Conservation (phyloP, 2,329 filamentous ascomycete species). For the Hypomyces rosellus region DNA sequence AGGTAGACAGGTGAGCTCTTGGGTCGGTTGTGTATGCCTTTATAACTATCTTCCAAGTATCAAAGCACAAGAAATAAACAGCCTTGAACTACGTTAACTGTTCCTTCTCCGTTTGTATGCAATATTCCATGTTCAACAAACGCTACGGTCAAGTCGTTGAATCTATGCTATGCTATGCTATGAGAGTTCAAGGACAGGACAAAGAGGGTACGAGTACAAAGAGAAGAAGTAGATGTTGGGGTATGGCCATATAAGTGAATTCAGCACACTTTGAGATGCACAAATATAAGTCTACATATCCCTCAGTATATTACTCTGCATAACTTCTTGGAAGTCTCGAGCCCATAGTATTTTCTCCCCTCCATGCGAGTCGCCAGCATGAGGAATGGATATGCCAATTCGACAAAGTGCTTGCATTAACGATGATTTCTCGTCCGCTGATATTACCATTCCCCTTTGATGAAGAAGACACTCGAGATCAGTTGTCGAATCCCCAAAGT, state of each 20-base stretch:
- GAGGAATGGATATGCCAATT: conserved; percentile 32
- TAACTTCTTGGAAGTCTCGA: conserved; percentile 37
- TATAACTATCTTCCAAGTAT: no score
- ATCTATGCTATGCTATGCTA: background rate
- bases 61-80: background rate
- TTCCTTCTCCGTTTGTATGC: background rate
- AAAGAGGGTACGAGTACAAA: no score
- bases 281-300: background rate
- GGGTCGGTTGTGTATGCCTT: no score
- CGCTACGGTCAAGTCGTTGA: background rate
- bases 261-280: no score
- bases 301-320: conserved; percentile 24
- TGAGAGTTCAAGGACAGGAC: background rate
- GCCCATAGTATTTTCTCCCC: conserved; percentile 33
- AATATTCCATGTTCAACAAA: background rate
- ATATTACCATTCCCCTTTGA: conserved; percentile 41
- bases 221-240: no score
- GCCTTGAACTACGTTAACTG: background rate
- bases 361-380: conserved; percentile 22
- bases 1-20: no score
- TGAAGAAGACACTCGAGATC: conserved; percentile 48
- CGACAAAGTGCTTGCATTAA: conserved; percentile 33
- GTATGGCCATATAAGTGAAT: no score
- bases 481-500: conserved; percentile 53
- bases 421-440: conserved; percentile 26